Evolutionary conservation across 179 eudicot species (phyloP).

Genomic region (Corrigiola litoralis): DNA sequence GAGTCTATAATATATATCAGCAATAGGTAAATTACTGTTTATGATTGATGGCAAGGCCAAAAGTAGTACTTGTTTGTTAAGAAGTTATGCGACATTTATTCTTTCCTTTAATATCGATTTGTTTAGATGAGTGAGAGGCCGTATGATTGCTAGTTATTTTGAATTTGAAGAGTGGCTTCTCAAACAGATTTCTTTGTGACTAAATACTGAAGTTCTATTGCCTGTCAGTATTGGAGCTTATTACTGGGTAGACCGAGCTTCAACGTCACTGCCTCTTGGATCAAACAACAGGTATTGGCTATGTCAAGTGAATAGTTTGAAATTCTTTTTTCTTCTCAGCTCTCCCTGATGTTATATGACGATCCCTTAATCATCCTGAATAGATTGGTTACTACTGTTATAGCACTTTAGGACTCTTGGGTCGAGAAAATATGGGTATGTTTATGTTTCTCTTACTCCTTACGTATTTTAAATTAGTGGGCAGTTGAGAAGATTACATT

Average conservation of each 20-base stretch:
- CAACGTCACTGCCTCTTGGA: conserved; percentile 55
- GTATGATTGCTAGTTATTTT: not conserved
- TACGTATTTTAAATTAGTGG: too few relatives aligned
- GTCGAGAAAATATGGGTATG: too few relatives aligned
- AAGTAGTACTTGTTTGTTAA: not conserved
- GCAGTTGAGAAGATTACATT: too few relatives aligned
- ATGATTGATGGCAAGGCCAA: not conserved
- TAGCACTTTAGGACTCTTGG: too few relatives aligned
- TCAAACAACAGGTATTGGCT: conserved; percentile 49
- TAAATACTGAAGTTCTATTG: conserved; percentile 6
- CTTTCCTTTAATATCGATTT: not conserved
- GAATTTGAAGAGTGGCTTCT: conserved; percentile 1
- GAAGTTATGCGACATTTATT: not conserved
- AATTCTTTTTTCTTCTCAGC: too few relatives aligned
- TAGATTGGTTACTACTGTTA: too few relatives aligned
- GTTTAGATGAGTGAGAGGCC: not conserved
- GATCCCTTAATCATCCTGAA: too few relatives aligned
- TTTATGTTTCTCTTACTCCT: too few relatives aligned
- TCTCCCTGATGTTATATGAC: too few relatives aligned
- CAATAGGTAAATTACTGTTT: too few relatives aligned
- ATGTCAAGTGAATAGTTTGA: not conserved
- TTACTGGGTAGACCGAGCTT: conserved; percentile 85
- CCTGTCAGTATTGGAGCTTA: conserved; percentile 73
- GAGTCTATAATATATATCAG: too few relatives aligned
- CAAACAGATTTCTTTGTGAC: conserved; percentile 5